Base-by-base conservation (phyloP, 805 yeast species). In the Metschnikowia vanudenii region DNA sequence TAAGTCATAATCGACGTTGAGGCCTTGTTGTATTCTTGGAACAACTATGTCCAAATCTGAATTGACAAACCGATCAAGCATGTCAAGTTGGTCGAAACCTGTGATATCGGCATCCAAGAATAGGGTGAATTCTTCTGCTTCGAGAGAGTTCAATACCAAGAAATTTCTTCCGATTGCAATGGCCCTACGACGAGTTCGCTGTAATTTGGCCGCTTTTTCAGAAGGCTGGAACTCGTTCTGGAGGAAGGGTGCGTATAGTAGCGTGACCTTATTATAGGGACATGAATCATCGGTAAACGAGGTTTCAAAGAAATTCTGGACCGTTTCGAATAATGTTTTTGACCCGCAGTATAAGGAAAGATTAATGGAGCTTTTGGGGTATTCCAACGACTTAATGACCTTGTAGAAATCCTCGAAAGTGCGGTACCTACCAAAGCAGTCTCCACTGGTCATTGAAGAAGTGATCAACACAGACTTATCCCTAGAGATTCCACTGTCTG, bases 101-200 rank as follows among this genome's bases (percentile, higher is more conserved):
- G 55, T 43, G 19, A 71, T 60, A 46, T 71, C 76, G 3, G 73
- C 60, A 48, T 71, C 76, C 20, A 71, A 44, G 45, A 66, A 71
- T 26, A 71, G 46, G 2, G 69, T 64, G 47, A 61, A 69, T 39
- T 64, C 55, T 46, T 71, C 71, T 20, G 51, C 44, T 16, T 46
- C 53, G 37, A 71, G 52, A 4, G 64, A 55, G 35, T 59, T 57
- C 41, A 59, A 49, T 20, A 69, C 45, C 4, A 65, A 52, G 53
- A 67, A 69, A 54, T 71, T 71, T 47, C 76, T 56, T 8, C 67
- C 56, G 24, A 67, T 54, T n/a, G 75, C 74, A 24, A 70, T 67
- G 18, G 59, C 53, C 39, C 73, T 54, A 20, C 76, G 56, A 30
- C 76, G 56, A 16, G 51, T 46, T 43, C 71, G 52, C 52, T 73